Percentiles rank a stretch among this genome's conserved stretches.
Evolutionary conservation across 257 asterid genomes (phyloP).

Genomic region (Anisodus acutangulus): DNA sequence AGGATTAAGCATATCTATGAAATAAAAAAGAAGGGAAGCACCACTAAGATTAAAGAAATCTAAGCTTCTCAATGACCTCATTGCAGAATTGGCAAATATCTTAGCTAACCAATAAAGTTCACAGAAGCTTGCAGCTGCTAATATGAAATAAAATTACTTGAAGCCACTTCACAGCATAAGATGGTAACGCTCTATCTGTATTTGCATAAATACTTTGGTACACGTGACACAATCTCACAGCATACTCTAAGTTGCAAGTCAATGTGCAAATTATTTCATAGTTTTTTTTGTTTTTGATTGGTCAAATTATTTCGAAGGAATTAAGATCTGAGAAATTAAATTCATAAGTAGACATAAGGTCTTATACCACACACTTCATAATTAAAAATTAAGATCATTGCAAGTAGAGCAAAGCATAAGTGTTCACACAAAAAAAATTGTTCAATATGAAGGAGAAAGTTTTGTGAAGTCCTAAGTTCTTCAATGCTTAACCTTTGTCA

Average conservation of each 20-base stretch:
- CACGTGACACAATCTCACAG: slow-evolving; percentile 1
- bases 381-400: not conserved
- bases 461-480: not conserved
- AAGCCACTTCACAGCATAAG: not conserved
- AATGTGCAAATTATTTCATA: not conserved
- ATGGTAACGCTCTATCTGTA: not conserved
- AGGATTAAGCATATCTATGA: slow-evolving; percentile 30
- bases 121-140: not conserved
- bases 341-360: not conserved
- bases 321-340: slow-evolving; percentile 1
- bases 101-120: slow-evolving; percentile 17
- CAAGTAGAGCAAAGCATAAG: not conserved
- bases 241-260: not conserved
- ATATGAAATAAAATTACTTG: not conserved
- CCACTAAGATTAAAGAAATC: slow-evolving; percentile 14
- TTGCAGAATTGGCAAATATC: slow-evolving; percentile 5
- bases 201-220: not conserved
- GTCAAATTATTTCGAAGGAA: not conserved
- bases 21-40: not conserved
- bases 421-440: slow-evolving; percentile 8
- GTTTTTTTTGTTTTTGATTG: not conserved
- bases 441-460: not conserved
- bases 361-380: not conserved
- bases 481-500: not conserved
- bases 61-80: slow-evolving; percentile 22